Conservation (phyloP, 2,329 filamentous ascomycete genomes). For the Coniosporium uncinatum region DNA sequence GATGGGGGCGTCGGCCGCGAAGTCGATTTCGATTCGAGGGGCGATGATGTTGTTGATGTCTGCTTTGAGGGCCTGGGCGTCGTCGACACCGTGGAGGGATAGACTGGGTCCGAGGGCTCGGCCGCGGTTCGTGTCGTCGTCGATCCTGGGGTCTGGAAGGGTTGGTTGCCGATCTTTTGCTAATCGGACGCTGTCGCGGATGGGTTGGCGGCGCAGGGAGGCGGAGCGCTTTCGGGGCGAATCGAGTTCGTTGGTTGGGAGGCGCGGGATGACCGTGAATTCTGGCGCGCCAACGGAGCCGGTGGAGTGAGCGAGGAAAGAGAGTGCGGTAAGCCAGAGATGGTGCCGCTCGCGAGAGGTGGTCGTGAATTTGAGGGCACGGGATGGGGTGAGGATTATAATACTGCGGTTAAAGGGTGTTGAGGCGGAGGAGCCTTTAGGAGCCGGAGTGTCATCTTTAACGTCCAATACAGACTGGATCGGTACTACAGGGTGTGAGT, state of each 20-base stretch:
- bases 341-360: constrained; percentile 81
- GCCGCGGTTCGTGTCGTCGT: constrained; percentile 1
- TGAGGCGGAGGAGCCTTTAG: constrained; percentile 55
- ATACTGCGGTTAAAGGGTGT: constrained; percentile 87
- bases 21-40: constrained; percentile 25
- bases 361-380: constrained; percentile 94
- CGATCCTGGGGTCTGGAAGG: constrained; percentile 18
- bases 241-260: background rate
- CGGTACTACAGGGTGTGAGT: constrained; percentile 54
- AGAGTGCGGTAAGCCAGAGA: constrained; percentile 89
- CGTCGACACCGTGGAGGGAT: background rate
- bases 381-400: constrained; percentile 86
- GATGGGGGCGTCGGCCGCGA: constrained; percentile 65
- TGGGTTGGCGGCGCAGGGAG: constrained; percentile 49
- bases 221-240: constrained; percentile 23
- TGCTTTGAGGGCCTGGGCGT: no score
- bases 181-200: constrained; percentile 85
- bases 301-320: constrained; percentile 88
- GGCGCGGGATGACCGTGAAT: constrained; percentile 47
- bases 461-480: constrained; percentile 98
- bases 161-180: constrained; percentile 61
- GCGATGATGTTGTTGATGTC: constrained; percentile 20
- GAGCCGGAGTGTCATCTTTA: constrained; percentile 84
- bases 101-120: constrained; percentile 2
- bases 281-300: constrained; percentile 65